Conservation (phyloP, 495 filamentous ascomycete genomes). For the Trichodelitschia bisporula region DNA sequence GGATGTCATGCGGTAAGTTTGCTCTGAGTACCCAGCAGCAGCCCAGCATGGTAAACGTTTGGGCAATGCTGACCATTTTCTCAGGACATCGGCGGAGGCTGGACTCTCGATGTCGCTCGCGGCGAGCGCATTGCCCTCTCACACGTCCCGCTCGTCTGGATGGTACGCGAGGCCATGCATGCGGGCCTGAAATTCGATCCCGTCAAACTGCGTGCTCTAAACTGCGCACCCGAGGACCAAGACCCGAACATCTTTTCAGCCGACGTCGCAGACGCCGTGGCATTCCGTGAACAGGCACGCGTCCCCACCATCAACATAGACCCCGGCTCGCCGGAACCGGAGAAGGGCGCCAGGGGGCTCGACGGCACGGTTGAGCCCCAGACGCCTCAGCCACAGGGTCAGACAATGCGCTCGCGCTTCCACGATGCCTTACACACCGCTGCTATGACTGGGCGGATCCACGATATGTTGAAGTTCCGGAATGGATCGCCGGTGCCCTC, state of each 20-base stretch:
- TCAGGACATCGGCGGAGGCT: constrained; percentile 59
- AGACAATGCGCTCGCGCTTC: no score
- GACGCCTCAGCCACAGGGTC: not conserved
- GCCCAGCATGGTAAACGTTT: not conserved
- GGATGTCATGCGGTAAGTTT: constrained; percentile 37
- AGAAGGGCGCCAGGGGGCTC: not conserved
- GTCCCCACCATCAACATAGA: constrained; percentile 3
- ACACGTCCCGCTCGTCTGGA: constrained; percentile 60
- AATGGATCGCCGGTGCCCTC: constrained; percentile 32
- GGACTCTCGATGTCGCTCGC: constrained; percentile 33
- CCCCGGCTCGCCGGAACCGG: not conserved
- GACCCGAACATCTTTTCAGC: not conserved
- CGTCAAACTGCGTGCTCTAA: constrained; percentile 40
- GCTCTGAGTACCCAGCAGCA: not conserved
- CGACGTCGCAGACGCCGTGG: no score
- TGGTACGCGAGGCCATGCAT: constrained; percentile 53
- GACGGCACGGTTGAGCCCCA: not conserved
- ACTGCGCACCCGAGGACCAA: constrained; percentile 27
- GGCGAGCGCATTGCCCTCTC: constrained; percentile 36
- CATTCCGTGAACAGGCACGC: no score
- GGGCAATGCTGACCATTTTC: not conserved
- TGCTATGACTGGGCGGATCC: constrained; percentile 36
- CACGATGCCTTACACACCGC: constrained; percentile 26
- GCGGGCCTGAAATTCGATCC: constrained; percentile 50
- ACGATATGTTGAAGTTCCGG: constrained; percentile 48